Evolutionary conservation across 768 basidiomycete genomes (phyloP).

Genomic region (Daedalea quercina): DNA sequence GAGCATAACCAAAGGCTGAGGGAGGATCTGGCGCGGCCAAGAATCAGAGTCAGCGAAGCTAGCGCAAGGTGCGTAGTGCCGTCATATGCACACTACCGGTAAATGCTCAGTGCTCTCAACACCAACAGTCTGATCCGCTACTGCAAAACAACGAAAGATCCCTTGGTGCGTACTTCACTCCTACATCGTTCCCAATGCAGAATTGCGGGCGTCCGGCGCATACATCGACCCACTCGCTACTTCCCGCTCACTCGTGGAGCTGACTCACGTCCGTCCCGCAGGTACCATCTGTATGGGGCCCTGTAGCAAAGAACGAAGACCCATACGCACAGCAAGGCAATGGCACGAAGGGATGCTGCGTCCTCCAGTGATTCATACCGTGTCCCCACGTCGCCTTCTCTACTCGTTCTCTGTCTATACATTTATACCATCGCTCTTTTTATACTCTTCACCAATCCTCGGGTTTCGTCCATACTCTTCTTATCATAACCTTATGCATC

Average conservation of each 20-base stretch:
- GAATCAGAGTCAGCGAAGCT: constrained; percentile 89
- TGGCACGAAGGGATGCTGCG: constrained; percentile 21
- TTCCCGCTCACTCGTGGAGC: not conserved
- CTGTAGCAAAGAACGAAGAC: constrained; percentile 82
- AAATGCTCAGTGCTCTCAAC: constrained; percentile 2
- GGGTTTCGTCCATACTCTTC: not conserved
- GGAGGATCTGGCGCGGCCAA: constrained; percentile 86
- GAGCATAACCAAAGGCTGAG: constrained; percentile 90
- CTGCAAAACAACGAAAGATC: constrained; percentile 90
- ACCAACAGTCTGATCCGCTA: constrained; percentile 77
- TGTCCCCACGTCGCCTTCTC: not conserved
- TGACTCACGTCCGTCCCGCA: constrained; percentile 24
- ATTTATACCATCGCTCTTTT: constrained; percentile 22
- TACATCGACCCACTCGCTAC: not conserved
- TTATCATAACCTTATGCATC: not conserved
- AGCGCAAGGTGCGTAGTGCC: constrained; percentile 63
- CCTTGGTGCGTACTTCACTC: constrained; percentile 51
- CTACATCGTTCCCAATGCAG: not conserved
- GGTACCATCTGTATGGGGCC: constrained; percentile 95
- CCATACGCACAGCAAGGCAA: constrained; percentile 77
- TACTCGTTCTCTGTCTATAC: constrained; percentile 7
- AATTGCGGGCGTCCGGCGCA: not conserved
- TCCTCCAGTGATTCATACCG: constrained; percentile 21
- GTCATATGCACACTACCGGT: not conserved
- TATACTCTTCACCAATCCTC: not conserved